Evolutionary conservation across 306 rosid genomes (phyloP).

Genomic region (Cotoneaster glaucophyllus): DNA sequence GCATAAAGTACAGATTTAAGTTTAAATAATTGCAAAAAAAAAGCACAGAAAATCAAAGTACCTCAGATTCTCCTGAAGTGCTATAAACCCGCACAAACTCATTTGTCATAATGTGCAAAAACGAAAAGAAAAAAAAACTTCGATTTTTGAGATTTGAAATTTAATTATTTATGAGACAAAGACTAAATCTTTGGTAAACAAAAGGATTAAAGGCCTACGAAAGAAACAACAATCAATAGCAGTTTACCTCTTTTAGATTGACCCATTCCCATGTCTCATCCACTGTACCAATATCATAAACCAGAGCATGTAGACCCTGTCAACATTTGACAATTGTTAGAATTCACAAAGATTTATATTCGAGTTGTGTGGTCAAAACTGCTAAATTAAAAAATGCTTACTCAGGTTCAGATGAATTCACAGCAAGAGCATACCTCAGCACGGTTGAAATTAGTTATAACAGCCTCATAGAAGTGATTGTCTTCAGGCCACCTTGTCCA

Average conservation of each 20-base stretch:
- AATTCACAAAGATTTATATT: not conserved
- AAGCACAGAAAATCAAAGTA: not conserved
- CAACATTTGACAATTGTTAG: not conserved
- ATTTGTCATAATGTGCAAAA: not conserved
- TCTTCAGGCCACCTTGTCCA: conserved; percentile 59
- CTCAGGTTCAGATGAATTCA: not conserved
- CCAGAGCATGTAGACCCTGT: conserved; percentile 52
- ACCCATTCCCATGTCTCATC: conserved; percentile 65
- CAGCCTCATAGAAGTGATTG: conserved; percentile 48
- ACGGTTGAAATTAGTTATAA: conserved; percentile 33
- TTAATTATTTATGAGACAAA: not conserved
- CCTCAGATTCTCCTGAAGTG: not conserved
- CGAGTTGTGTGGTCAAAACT: not conserved
- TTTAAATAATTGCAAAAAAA: not conserved
- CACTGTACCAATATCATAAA: conserved; percentile 44
- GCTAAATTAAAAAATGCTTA: not conserved
- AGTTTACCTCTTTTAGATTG: conserved; percentile 46
- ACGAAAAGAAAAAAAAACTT: not conserved
- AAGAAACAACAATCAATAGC: not conserved
- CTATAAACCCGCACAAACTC: not conserved
- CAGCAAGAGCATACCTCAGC: conserved; percentile 19
- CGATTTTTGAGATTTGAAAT: not conserved
- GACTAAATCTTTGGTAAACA: not conserved
- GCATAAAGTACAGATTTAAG: not conserved
- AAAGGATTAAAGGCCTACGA: not conserved